Base-by-base conservation (phyloP, 371 early-diverging fungal genomes). In the Quaeritorhiza haematococci region DNA sequence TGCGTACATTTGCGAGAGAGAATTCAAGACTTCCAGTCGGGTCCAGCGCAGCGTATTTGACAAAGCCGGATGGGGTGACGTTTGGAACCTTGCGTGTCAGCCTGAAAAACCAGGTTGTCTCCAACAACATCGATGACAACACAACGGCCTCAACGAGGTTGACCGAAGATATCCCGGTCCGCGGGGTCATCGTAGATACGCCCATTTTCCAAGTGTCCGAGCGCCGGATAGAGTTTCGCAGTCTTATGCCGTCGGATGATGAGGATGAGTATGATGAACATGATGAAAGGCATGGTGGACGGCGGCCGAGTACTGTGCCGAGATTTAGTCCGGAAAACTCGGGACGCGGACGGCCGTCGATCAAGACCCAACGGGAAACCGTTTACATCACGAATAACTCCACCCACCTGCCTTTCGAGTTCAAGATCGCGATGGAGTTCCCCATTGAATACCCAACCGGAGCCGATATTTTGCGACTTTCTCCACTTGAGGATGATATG, bases 371-470 rank as follows among this genome's bases (percentile, higher is more conserved):
- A 29, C 51, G 64, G 41, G 73, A 75, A 34, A 63, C 67, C 15
- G 62, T 87, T n/a, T 69, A 67, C 0, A 67, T 91, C 8, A 73
- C 76, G 6, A 91, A 91, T 58, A 68, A 86, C 44, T 87, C 88
- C 0, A 56, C 56, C 19, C 74, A 71, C 27, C 75, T 84, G 55
- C 84, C 88, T 6, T 65, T 90, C 4, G 80, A 79, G 21, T 87
- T 90, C 59, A 70, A 83, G 51, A 79, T 86, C 15, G 74, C 75
- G 3, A 61, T 89, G 24, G 87, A 87, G 53, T 85, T 84, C 0
- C 90, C 92, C 0, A 77, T 87, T 53, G 91, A 89, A 64, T 79
- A 89, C 49, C 82, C 83, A 30, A 80, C 79, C 0, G 74, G 79
- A 23, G 78, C 56, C 13, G 57, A 63, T 19, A 47, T 68, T 49